Base-by-base conservation (phyloP, 2,329 filamentous ascomycete genomes). In the Fusarium vanettenii region DNA sequence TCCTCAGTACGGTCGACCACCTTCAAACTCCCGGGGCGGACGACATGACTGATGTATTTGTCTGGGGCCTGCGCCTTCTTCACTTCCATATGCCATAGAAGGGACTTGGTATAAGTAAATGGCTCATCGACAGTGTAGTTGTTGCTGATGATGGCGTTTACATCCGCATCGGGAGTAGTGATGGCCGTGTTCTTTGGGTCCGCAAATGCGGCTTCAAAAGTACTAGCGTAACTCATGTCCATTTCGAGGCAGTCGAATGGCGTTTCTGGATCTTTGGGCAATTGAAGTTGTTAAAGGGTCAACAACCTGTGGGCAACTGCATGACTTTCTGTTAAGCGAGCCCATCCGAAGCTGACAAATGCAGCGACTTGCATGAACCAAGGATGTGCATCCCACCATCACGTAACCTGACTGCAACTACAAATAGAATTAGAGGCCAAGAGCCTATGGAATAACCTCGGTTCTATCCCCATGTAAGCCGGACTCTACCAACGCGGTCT, bases 1-100 rank as follows among this genome's bases (percentile, higher is more conserved):
- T 57, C 29, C 5, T 27, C 35, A 3, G n/a, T 57, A 18, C 45
- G 35, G 7, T 43, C 27, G 10, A 64, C 31, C 9, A 37, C 56
- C 25, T 64, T 16, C 22, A 57, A n/a, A 11, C 48, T 64, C n/a
- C 61, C 61, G 9, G 48, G 61, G 9, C 48, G 61, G 10, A 57
- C 16, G 3, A 64, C 61, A 9, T 64, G 61, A 16, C 61, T 27
- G 37, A 64, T 57, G 48, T 64, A 64, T 16, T 64, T 64, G 18
- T 64, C 50, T 27, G 48, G 61, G 2, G 6, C 18, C 4, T 35
- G 27, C 2, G 61, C 61, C 37, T 64, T 64, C 14, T 45, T 64
- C n/a, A 64, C 48, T 57, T 57, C 35, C 50, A 57, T 64, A 31
- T 64, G 37, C 48, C 48, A 64, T 1, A 64, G 50, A 7, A 33